A percentile compares a stretch with the other conserved stretches of the same genome.
Conservation (phyloP, 2,329 filamentous ascomycete species). For the Amauroascus niger region DNA sequence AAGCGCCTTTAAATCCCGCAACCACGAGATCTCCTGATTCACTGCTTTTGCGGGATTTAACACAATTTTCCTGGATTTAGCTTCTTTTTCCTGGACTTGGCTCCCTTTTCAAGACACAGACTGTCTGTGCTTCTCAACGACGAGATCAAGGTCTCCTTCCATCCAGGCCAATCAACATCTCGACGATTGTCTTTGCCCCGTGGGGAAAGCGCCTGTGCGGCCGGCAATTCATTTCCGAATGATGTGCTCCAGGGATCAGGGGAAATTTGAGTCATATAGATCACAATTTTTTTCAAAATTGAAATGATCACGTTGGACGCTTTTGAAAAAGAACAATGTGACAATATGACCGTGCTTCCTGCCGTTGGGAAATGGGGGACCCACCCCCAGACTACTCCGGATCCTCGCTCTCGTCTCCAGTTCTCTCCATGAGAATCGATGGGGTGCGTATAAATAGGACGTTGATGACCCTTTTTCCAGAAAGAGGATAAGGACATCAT, state of each 20-base stretch:
- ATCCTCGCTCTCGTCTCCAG: neutral
- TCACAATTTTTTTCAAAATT: no score
- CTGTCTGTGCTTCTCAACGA: neutral
- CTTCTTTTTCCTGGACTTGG: neutral
- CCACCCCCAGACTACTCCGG: no score
- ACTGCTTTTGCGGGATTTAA: neutral
- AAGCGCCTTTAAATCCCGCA: neutral
- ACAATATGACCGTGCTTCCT: no score
- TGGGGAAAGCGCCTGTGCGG: neutral
- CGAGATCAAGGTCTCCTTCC: neutral
- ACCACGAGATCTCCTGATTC: neutral
- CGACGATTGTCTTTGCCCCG: neutral
- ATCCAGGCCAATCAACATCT: neutral
- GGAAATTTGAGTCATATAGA: neutral
- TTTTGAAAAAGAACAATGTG: neutral
- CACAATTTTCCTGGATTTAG: no score
- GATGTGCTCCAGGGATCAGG: neutral
- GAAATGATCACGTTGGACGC: neutral
- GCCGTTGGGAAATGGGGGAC: no score
- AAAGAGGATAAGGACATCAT: neutral
- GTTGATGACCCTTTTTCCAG: neutral
- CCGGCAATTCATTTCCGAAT: neutral
- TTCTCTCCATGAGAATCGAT: constrained; percentile 1
- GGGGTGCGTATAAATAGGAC: neutral
- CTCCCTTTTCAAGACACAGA: neutral